Conservation (phyloP, 2,329 filamentous ascomycete species). For the Hirsutella minnesotensis region DNA sequence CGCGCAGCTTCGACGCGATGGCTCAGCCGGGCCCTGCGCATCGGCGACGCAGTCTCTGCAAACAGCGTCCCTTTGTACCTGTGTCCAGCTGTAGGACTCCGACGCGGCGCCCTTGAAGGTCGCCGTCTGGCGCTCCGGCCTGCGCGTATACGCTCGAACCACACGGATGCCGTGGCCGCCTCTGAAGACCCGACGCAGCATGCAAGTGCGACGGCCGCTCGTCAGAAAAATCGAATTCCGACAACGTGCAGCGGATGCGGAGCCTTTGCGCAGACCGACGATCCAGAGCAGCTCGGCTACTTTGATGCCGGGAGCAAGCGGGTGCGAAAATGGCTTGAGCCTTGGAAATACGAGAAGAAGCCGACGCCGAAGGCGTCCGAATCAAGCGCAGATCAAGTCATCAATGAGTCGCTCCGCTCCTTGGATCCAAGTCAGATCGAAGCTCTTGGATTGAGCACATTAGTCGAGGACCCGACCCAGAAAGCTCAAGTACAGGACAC, state of each 20-base stretch:
- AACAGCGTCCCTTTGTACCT: constrained; percentile 34
- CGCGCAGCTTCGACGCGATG: constrained; percentile 29
- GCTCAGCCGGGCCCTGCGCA: constrained; percentile 29
- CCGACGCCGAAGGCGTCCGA: background rate
- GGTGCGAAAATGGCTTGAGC: constrained; percentile 33
- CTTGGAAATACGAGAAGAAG: constrained; percentile 5
- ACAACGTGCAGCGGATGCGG: constrained; percentile 53
- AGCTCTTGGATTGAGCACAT: constrained; percentile 33
- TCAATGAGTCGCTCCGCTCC: constrained; percentile 30
- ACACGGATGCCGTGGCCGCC: constrained; percentile 11
- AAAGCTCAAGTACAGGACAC: background rate
- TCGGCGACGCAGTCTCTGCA: constrained; percentile 22
- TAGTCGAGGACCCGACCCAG: constrained; percentile 18
- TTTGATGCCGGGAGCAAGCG: constrained; percentile 40
- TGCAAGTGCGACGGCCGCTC: background rate
- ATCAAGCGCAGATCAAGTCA: constrained; percentile 31
- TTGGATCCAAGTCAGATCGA: constrained; percentile 29
- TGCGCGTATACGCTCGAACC: constrained; percentile 13
- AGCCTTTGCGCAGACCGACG: constrained; percentile 45
- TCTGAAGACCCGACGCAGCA: background rate
- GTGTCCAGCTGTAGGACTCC: constrained; percentile 29
- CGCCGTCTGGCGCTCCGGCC: constrained; percentile 4
- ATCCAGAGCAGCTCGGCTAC: constrained; percentile 41
- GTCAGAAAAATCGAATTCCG: constrained; percentile 28
- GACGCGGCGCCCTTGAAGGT: constrained; percentile 6